Evolutionary conservation across 225 moss, liverwort and hornwort species (phyloP).

Genomic region (Pleurozium schreberi): DNA sequence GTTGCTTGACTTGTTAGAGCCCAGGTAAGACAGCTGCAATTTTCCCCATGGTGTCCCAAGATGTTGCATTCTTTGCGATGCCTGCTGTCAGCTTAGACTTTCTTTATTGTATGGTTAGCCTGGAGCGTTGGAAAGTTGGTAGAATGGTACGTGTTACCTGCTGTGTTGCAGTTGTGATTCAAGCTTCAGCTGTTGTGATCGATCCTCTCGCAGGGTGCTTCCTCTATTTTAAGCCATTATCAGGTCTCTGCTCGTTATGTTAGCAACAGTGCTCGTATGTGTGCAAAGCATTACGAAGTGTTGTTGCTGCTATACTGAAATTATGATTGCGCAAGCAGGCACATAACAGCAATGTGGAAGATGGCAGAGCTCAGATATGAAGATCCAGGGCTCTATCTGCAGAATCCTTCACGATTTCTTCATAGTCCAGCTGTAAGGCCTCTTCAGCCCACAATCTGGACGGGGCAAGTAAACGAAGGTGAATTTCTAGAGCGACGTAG

Average conservation of each 20-base stretch:
- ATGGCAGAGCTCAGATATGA: constrained; percentile 68
- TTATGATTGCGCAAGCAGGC: constrained; percentile 36
- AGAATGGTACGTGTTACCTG: neutral
- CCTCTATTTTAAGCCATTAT: neutral
- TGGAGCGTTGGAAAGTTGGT: neutral
- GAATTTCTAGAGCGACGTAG: neutral
- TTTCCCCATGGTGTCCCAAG: neutral
- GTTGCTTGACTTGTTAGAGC: constrained; percentile 68
- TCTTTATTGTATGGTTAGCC: neutral
- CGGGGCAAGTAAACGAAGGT: constrained; percentile 76
- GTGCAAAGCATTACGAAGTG: neutral
- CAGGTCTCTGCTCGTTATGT: neutral
- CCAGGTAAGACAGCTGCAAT: constrained; percentile 28
- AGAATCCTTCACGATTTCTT: constrained; percentile 58
- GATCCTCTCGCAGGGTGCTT: neutral
- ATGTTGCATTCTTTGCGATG: neutral
- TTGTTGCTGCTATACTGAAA: neutral
- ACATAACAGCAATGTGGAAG: constrained; percentile 90
- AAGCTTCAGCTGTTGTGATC: neutral
- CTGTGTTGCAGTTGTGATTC: neutral
- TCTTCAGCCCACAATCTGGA: constrained; percentile 57
- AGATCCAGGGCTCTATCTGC: constrained; percentile 48
- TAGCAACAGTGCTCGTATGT: neutral
- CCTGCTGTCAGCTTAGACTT: neutral
- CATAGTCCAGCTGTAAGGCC: constrained; percentile 19